Conservation (phyloP, 2,329 filamentous ascomycete genomes). For the Zymoseptoria tritici region DNA sequence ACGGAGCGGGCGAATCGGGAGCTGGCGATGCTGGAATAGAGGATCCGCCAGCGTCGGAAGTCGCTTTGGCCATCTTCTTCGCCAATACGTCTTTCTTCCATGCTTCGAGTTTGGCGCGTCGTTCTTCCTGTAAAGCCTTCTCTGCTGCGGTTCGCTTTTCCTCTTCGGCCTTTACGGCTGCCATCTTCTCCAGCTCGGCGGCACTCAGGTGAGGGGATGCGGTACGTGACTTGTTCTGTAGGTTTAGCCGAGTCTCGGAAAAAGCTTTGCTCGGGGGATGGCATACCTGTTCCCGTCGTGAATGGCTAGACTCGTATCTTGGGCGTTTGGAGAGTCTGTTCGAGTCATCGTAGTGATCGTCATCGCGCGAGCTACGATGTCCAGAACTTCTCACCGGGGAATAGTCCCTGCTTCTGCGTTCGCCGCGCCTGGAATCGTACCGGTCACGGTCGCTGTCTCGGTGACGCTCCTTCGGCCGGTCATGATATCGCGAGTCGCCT, state of each 20-base stretch:
- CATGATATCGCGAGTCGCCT: conserved; percentile 13
- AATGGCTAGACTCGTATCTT: conserved; percentile 23
- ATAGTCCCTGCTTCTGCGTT: conserved; percentile 40
- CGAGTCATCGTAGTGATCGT: conserved; percentile 17
- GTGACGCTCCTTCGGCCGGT: conserved; percentile 35
- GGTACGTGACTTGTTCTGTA: conserved; percentile 15
- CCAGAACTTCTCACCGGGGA: conserved; percentile 15
- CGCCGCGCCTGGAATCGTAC: conserved; percentile 51
- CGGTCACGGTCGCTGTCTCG: conserved; percentile 64
- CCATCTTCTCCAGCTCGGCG: conserved; percentile 6
- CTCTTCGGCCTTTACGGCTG: conserved; percentile 3
- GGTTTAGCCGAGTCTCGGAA: conserved; percentile 6
- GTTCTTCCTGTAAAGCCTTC: conserved; percentile 57
- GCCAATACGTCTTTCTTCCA: conserved; percentile 81
- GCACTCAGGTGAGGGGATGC: conserved; percentile 5
- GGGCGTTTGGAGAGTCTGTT: conserved; percentile 51
- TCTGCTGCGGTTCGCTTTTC: conserved; percentile 8
- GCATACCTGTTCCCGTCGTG: conserved; percentile 12
- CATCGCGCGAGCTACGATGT: conserved; percentile 48
- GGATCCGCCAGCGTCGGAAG: conserved; percentile 34
- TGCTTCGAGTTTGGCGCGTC: conserved; percentile 73
- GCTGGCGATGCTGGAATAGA: conserved; percentile 8
- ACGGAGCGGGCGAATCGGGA: conserved; percentile 4
- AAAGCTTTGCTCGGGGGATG: not conserved
- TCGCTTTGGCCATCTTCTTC: conserved; percentile 60